Evolutionary conservation across 2,329 filamentous ascomycete genomes (phyloP).

Genomic region (Colletotrichum simmondsii): DNA sequence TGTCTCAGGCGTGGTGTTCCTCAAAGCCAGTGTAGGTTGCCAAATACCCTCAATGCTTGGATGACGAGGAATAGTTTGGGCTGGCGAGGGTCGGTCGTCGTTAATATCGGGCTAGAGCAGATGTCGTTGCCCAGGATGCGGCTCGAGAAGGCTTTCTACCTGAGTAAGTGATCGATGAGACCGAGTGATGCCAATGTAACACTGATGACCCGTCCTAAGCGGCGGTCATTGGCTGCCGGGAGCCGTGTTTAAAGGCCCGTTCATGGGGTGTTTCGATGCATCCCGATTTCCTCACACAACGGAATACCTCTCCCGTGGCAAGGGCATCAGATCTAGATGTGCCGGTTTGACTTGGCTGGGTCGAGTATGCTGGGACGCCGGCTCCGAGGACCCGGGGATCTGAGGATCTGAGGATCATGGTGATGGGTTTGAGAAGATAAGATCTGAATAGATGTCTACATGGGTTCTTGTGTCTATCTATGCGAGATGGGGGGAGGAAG

Average conservation of each 20-base stretch:
- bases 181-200: not conserved
- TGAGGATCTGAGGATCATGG: not conserved
- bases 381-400: too few species aligned
- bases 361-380: not conserved
- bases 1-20: not conserved
- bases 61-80: too few species aligned
- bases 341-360: not conserved
- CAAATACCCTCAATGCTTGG: too few species aligned
- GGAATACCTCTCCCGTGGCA: not conserved
- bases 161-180: too few species aligned
- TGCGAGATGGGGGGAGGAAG: too few species aligned
- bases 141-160: too few species aligned
- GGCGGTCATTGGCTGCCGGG: not conserved
- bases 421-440: not conserved
- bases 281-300: not conserved
- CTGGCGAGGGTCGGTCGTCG: too few species aligned
- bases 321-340: not conserved
- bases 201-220: not conserved
- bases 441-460: not conserved
- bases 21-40: not conserved
- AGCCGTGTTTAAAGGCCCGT: not conserved
- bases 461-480: too few species aligned
- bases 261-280: not conserved
- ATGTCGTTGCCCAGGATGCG: too few species aligned
- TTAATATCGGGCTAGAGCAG: too few species aligned